phyloP scores from a whole-genome alignment of 108 stramenopile genomes.

The Fistulifera pelliculosa region DNA sequence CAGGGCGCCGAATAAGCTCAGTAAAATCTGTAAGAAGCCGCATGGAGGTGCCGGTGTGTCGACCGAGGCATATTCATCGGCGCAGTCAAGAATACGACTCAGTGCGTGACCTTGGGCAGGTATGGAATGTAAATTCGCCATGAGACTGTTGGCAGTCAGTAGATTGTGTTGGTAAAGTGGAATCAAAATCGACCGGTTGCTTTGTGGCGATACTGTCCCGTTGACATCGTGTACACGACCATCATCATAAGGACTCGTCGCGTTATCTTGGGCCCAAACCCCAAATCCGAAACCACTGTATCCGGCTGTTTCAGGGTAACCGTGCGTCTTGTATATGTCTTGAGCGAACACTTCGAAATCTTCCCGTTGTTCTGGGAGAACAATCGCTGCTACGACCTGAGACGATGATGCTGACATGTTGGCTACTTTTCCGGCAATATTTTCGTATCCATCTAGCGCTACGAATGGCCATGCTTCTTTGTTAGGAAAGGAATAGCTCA shows the following conservation, averaged over 20 bases:
- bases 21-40: constrained; percentile 10
- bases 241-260: constrained; percentile 1
- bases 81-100: no score
- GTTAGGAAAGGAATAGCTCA: constrained; percentile 4
- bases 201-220: background rate
- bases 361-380: constrained; percentile 8
- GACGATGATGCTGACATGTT: background rate
- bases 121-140: constrained; percentile 9
- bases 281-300: constrained; percentile 20
- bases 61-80: no score
- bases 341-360: constrained; percentile 12
- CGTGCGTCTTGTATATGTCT: background rate
- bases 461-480: constrained; percentile 16
- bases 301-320: constrained; percentile 7
- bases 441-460: constrained; percentile 7
- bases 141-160: background rate
- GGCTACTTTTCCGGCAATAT: constrained; percentile 6
- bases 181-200: no score
- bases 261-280: background rate
- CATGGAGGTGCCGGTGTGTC: constrained; percentile 1
- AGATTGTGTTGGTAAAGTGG: no score
- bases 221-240: constrained; percentile 9
- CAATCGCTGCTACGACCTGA: constrained; percentile 6
- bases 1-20: background rate
- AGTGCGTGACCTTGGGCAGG: no score